Conservation (phyloP, 495 filamentous ascomycete species). For the Hyphodiscus hymeniophilus region DNA sequence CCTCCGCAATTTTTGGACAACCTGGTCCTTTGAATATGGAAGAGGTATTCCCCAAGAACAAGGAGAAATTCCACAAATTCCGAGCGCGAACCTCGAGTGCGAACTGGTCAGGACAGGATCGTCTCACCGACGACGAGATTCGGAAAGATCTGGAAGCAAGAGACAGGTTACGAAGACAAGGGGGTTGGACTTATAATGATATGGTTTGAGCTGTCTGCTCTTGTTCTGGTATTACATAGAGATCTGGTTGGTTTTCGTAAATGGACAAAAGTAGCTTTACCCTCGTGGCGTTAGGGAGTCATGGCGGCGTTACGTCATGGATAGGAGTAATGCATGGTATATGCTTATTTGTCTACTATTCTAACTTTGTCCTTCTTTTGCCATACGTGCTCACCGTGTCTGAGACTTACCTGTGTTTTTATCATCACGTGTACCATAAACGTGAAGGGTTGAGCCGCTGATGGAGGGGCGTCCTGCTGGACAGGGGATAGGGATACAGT, state of each 20-base stretch:
- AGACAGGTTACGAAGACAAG: constrained; percentile 71
- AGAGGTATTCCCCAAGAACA: constrained; percentile 76
- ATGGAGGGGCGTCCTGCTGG: too few relatives aligned
- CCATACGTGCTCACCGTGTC: too few relatives aligned
- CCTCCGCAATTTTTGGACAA: constrained; percentile 82
- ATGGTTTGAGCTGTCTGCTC: constrained; percentile 13
- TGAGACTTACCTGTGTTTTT: too few relatives aligned
- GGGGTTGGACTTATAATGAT: constrained; percentile 68
- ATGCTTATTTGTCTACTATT: neutral
- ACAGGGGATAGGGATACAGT: too few relatives aligned
- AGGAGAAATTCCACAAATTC: constrained; percentile 76
- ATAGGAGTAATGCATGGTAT: neutral
- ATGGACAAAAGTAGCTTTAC: neutral
- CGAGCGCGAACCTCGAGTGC: constrained; percentile 83
- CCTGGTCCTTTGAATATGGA: constrained; percentile 84
- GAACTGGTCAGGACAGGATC: constrained; percentile 83
- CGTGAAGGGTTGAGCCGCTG: too few relatives aligned
- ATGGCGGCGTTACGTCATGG: neutral
- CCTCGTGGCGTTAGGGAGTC: neutral
- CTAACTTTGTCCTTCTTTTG: too few relatives aligned
- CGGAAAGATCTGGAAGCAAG: constrained; percentile 70
- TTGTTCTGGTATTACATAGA: neutral
- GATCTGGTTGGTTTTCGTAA: neutral
- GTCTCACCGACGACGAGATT: constrained; percentile 83
- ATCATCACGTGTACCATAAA: too few relatives aligned